Percentiles rank a stretch among this genome's conserved stretches.
Evolutionary conservation across 768 basidiomycete genomes (phyloP).

Genomic region (Rhizopogon salebrosus): DNA sequence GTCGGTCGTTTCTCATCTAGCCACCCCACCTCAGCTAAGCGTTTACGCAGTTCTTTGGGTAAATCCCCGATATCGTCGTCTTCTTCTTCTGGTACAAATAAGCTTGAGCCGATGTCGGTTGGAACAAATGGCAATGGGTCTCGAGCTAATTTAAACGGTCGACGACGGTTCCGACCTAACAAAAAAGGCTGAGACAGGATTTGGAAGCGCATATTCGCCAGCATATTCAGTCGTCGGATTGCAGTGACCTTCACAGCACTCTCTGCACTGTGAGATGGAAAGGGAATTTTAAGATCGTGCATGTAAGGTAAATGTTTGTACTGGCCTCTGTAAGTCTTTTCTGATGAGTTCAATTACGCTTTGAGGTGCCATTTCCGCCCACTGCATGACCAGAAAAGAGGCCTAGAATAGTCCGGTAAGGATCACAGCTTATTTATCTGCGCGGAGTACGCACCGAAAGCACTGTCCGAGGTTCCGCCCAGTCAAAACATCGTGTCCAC

Average conservation of each 20-base stretch:
- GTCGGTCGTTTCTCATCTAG: conserved; percentile 49
- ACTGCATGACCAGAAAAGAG: conserved; percentile 68
- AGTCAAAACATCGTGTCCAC: conserved; percentile 50
- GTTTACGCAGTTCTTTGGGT: conserved; percentile 59
- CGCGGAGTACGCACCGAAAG: conserved; percentile 40
- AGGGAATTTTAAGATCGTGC: background rate
- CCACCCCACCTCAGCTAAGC: conserved; percentile 74
- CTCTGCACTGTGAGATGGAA: conserved; percentile 2
- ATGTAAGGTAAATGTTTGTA: background rate
- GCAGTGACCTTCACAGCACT: conserved; percentile 40
- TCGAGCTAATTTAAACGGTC: conserved; percentile 68
- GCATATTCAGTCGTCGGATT: conserved; percentile 47
- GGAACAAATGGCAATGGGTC: conserved; percentile 69
- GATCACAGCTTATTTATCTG: background rate
- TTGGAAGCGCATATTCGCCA: conserved; percentile 68
- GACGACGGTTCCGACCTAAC: conserved; percentile 52
- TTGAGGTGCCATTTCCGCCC: conserved; percentile 53
- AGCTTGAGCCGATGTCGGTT: conserved; percentile 65
- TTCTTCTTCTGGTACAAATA: conserved; percentile 54
- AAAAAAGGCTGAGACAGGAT: conserved; percentile 58
- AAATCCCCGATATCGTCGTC: conserved; percentile 45
- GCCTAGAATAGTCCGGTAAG: conserved; percentile 29
- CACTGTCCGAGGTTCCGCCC: conserved; percentile 35
- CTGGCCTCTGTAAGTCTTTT: conserved; percentile 52
- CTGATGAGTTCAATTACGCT: conserved; percentile 48